Evolutionary conservation across 257 asterid species (phyloP).

Genomic region (Perilla frutescens): DNA sequence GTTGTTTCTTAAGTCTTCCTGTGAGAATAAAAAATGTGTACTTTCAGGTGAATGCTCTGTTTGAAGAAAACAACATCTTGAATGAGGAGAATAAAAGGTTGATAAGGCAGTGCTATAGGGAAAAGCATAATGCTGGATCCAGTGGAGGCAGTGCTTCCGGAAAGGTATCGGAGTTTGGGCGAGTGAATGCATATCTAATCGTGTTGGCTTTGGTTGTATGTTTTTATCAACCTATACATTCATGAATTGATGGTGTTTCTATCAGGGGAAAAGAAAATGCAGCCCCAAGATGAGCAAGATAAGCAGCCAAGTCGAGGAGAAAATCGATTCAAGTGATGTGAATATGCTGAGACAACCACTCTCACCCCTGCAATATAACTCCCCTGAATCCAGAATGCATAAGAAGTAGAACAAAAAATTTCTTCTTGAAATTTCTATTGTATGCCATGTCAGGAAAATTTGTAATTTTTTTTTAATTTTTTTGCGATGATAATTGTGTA

Average conservation of each 20-base stretch:
- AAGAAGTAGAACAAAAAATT: slow-evolving; percentile 46
- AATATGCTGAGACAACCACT: slow-evolving; percentile 71
- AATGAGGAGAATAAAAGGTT: slow-evolving; percentile 64
- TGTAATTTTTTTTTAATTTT: too few species aligned
- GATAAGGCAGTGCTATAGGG: slow-evolving; percentile 54
- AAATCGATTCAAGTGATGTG: slow-evolving; percentile 53
- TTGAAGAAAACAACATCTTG: slow-evolving; percentile 64
- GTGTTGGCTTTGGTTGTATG: not conserved
- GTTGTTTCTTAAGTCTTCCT: not conserved
- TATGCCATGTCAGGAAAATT: not conserved
- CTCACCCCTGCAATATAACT: slow-evolving; percentile 70
- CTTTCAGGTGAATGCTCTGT: slow-evolving; percentile 64
- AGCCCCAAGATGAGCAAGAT: slow-evolving; percentile 51
- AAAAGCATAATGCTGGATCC: slow-evolving; percentile 55
- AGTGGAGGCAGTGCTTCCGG: slow-evolving; percentile 66
- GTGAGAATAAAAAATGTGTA: slow-evolving; percentile 11
- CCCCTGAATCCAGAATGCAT: slow-evolving; percentile 64
- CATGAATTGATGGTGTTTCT: not conserved
- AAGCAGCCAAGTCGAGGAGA: slow-evolving; percentile 59
- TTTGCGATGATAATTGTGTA: not conserved
- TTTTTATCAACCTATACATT: not conserved
- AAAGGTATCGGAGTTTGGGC: slow-evolving; percentile 47
- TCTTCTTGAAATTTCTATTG: slow-evolving; percentile 24
- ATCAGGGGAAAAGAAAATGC: slow-evolving; percentile 78
- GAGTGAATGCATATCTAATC: not conserved